Percentiles rank a stretch among this genome's conserved stretches.
Conservation (phyloP, 352 stramenopile genomes). For the Blastocystis sp. region DNA sequence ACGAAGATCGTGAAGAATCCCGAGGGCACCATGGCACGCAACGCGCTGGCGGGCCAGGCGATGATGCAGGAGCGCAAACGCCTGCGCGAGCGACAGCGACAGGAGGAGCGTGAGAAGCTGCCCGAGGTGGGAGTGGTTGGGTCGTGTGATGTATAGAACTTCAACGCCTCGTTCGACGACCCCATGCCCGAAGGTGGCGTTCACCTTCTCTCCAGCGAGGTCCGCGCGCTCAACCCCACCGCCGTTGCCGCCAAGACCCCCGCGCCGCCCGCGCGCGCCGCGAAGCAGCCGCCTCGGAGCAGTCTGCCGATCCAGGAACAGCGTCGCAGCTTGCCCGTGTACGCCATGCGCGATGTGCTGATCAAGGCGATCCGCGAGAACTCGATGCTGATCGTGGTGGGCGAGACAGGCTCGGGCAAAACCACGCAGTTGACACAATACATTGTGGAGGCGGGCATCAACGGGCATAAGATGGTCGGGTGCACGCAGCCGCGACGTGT, state of each 20-base stretch:
- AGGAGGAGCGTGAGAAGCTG: slow-evolving; percentile 90
- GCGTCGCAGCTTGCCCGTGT: slow-evolving; percentile 90
- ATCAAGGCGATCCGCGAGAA: slow-evolving; percentile 84
- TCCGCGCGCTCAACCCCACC: slow-evolving; percentile 18
- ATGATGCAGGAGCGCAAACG: slow-evolving; percentile 94
- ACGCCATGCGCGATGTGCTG: slow-evolving; percentile 70
- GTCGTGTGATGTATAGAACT: not conserved
- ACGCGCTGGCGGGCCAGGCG: slow-evolving; percentile 90
- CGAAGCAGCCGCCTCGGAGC: slow-evolving; percentile 46
- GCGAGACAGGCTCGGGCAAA: slow-evolving; percentile 95
- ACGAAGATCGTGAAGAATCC: slow-evolving; percentile 98
- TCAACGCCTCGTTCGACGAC: slow-evolving; percentile 86
- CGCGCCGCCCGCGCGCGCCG: not conserved
- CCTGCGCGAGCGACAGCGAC: slow-evolving; percentile 90
- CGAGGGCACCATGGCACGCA: slow-evolving; percentile 92
- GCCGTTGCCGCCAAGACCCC: not conserved
- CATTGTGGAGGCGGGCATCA: slow-evolving; percentile 92
- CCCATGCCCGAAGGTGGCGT: slow-evolving; percentile 85
- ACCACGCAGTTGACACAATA: slow-evolving; percentile 99
- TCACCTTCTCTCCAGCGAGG: slow-evolving; percentile 44
- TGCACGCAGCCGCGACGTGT: slow-evolving; percentile 96
- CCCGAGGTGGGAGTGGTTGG: slow-evolving; percentile 83
- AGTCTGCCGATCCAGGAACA: slow-evolving; percentile 86
- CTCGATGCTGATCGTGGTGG: slow-evolving; percentile 95
- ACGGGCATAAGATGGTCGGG: slow-evolving; percentile 87